A percentile compares a stretch with the other conserved stretches of the same genome.
These are phyloP conservation scores for Verticillium longisporum DNA, from an alignment of 2,329 filamentous ascomycete species.

Conservation along the genomic window DNA sequence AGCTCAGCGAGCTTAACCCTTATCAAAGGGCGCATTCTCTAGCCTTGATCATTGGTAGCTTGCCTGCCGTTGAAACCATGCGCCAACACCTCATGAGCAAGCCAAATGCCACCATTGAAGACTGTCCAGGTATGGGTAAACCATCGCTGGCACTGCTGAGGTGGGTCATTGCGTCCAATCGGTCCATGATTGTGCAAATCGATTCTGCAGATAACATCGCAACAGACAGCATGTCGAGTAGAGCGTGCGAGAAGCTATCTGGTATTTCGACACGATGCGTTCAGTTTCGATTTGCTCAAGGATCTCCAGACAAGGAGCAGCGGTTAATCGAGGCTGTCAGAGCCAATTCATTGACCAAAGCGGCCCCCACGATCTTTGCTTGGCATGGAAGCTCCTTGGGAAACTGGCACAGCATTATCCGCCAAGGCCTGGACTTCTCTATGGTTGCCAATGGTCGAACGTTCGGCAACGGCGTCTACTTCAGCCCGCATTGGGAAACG, in stretches of 20 bases:
- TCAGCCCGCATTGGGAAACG: conserved; percentile 52
- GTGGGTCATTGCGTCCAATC: conserved; percentile 87
- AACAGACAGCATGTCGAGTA: conserved; percentile 1
- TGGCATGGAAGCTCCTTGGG: conserved; percentile 73
- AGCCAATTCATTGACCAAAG: conserved; percentile 27
- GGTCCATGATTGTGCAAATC: conserved; percentile 78
- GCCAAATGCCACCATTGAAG: conserved; percentile 31
- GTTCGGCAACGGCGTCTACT: conserved; percentile 76
- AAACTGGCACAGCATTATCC: conserved; percentile 90
- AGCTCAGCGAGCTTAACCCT: conserved; percentile 49
- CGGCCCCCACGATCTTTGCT: conserved; percentile 65
- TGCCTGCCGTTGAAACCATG: conserved; percentile 58
- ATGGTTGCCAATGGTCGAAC: conserved; percentile 57
- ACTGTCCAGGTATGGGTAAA: conserved; percentile 50
- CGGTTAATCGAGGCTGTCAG: conserved; percentile 61
- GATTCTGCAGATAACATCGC: conserved; percentile 24
- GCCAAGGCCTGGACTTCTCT: conserved; percentile 71
- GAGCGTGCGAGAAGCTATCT: conserved; percentile 44
- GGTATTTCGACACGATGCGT: conserved; percentile 58
- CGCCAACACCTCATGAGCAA: conserved; percentile 34
- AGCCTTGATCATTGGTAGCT: conserved; percentile 43
- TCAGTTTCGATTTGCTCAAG: conserved; percentile 85
- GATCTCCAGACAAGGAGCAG: conserved; percentile 79
- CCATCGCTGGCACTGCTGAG: conserved; percentile 63
- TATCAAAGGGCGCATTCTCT: conserved; percentile 43